Evolutionary conservation across 176 grass and related monocot species (phyloP).

Genomic region (Oryza brachyantha): DNA sequence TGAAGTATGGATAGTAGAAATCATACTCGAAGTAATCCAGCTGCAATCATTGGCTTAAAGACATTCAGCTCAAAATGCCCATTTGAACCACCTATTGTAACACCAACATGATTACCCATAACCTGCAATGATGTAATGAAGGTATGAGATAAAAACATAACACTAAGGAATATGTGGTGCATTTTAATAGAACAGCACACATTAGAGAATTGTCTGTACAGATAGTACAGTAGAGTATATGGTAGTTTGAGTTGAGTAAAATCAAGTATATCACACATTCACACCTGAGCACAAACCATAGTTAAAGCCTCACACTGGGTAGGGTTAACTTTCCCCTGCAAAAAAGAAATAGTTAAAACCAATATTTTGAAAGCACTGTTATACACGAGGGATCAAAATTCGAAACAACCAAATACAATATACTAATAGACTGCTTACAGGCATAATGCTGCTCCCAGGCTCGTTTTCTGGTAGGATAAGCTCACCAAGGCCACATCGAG

Average conservation of each 20-base stretch:
- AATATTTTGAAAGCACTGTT: background rate
- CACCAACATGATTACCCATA: conserved; percentile 89
- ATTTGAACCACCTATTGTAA: conserved; percentile 85
- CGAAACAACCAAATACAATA: conserved; percentile 28
- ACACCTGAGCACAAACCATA: conserved; percentile 99
- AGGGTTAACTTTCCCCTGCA: conserved; percentile 98
- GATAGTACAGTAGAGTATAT: background rate
- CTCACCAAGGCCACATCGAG: conserved; percentile 95
- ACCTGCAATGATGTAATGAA: conserved; percentile 42
- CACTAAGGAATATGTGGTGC: background rate
- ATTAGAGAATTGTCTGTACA: conserved; percentile 7
- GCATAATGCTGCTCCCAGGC: conserved; percentile 99
- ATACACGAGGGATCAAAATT: background rate
- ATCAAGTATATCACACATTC: background rate
- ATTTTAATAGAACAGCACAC: background rate
- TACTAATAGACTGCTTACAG: conserved; percentile 45
- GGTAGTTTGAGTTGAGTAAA: background rate
- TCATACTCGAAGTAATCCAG: conserved; percentile 85
- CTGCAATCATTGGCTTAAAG: conserved; percentile 89
- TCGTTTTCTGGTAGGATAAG: conserved; percentile 98
- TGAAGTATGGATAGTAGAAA: background rate
- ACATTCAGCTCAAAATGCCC: conserved; percentile 98
- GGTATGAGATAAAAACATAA: background rate
- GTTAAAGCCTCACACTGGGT: conserved; percentile 97
- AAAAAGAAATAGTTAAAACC: conserved; percentile 28